Evolutionary conservation across 768 basidiomycete genomes (phyloP).

Genomic region (Paxillus involutus): DNA sequence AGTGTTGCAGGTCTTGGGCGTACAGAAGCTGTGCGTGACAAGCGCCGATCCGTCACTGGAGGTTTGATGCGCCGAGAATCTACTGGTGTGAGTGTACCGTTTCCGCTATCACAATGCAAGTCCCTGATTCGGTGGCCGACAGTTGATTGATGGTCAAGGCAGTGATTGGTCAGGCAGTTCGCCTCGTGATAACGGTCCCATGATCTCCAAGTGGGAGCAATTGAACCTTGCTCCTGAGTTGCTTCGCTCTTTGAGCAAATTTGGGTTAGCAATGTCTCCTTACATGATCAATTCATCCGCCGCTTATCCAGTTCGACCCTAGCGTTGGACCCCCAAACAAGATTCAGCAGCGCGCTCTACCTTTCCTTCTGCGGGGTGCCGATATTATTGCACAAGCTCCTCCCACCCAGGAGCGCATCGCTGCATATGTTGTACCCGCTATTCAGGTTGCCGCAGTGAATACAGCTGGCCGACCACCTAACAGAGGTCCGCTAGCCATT

Average conservation of each 20-base stretch:
- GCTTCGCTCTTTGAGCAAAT: constrained; percentile 85
- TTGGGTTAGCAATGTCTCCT: constrained; percentile 63
- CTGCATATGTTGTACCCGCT: constrained; percentile 92
- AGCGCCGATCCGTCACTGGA: constrained; percentile 70
- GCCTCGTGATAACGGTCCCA: constrained; percentile 71
- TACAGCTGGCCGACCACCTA: constrained; percentile 52
- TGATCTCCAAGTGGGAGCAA: constrained; percentile 96
- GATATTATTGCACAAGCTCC: constrained; percentile 99
- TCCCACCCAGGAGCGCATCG: constrained; percentile 97
- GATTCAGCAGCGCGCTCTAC: constrained; percentile 95
- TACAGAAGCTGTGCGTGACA: constrained; percentile 50
- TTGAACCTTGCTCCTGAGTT: constrained; percentile 83
- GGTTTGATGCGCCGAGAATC: constrained; percentile 74
- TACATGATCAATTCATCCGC: constrained; percentile 2
- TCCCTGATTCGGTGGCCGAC: constrained; percentile 18
- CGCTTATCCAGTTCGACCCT: constrained; percentile 14
- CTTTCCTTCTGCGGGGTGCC: constrained; percentile 89
- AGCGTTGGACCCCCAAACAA: constrained; percentile 98
- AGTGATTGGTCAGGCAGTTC: constrained; percentile 53
- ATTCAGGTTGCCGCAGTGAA: constrained; percentile 79
- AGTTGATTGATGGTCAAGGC: constrained; percentile 58
- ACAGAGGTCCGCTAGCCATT: constrained; percentile 79
- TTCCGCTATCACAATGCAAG: constrained; percentile 3
- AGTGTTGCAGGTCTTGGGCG: constrained; percentile 38
- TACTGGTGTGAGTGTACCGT: constrained; percentile 52